phyloP scores from a whole-genome alignment of 352 stramenopile species.

The Pythium dissimile region DNA sequence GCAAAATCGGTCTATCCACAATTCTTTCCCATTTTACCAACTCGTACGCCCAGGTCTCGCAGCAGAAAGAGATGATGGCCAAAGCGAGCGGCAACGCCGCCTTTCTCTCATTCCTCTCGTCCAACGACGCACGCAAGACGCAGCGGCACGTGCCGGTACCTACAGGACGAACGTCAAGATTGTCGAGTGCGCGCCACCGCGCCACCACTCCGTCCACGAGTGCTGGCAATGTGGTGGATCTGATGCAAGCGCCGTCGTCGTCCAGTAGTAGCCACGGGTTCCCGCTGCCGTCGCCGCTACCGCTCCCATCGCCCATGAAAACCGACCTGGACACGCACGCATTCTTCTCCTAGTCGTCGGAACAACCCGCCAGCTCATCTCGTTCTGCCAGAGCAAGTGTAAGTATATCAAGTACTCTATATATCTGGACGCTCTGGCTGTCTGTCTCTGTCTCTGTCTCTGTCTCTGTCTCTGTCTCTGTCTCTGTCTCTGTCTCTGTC shows the following conservation, averaged over 20 bases:
- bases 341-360: conserved; percentile 80
- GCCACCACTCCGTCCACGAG: no score
- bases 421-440: conserved; percentile 1
- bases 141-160: conserved; percentile 18
- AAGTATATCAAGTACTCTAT: conserved; percentile 22
- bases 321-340: conserved; percentile 81
- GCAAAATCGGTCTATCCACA: no score
- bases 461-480: background rate
- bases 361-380: no score
- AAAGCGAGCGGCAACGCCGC: conserved; percentile 34
- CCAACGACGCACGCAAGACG: conserved; percentile 3
- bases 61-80: conserved; percentile 69
- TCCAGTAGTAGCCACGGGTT: conserved; percentile 5
- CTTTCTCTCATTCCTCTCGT: conserved; percentile 19
- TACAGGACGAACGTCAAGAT: background rate
- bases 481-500: background rate
- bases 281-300: conserved; percentile 39
- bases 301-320: conserved; percentile 78
- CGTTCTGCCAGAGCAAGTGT: conserved; percentile 17
- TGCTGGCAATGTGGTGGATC: background rate
- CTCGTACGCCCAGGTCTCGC: conserved; percentile 32
- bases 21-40: background rate
- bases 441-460: background rate
- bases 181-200: background rate
- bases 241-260: background rate